phyloP scores from a whole-genome alignment of 2,329 filamentous ascomycete genomes.

The Aspergillus intermedius region DNA sequence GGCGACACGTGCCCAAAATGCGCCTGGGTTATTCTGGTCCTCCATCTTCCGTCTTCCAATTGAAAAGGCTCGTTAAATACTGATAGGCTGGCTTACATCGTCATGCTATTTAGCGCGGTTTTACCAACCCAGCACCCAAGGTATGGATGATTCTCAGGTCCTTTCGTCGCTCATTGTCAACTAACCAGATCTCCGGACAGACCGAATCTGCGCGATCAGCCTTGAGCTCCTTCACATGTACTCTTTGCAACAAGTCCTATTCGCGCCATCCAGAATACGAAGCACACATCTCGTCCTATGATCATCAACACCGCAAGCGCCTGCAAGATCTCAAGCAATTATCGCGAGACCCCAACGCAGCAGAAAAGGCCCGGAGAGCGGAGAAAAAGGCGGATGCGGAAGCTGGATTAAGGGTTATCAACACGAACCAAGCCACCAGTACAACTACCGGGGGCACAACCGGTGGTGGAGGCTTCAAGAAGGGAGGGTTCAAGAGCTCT shows the following conservation, averaged over 20 bases:
- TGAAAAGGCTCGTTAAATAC: neutral
- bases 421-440: slow-evolving; percentile 22
- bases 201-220: slow-evolving; percentile 66
- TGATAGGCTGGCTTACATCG: slow-evolving; percentile 1
- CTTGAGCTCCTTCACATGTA: slow-evolving; percentile 73
- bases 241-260: slow-evolving; percentile 89
- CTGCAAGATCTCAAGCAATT: slow-evolving; percentile 42
- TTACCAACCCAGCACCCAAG: slow-evolving; percentile 44
- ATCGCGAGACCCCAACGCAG: slow-evolving; percentile 37
- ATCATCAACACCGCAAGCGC: slow-evolving; percentile 85
- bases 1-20: neutral
- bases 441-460: slow-evolving; percentile 15
- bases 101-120: slow-evolving; percentile 34
- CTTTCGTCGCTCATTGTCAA: neutral
- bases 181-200: slow-evolving; percentile 17
- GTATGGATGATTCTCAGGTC: slow-evolving; percentile 17
- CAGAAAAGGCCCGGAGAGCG: slow-evolving; percentile 37
- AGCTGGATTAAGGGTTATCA: slow-evolving; percentile 33
- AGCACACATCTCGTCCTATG: slow-evolving; percentile 86
- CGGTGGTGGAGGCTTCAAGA: slow-evolving; percentile 56
- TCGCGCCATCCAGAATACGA: slow-evolving; percentile 94
- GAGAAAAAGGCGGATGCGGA: slow-evolving; percentile 39
- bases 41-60: neutral
- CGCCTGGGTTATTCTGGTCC: too few species aligned
- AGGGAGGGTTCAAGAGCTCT: slow-evolving; percentile 74